phyloP scores from a whole-genome alignment of 2,329 filamentous ascomycete genomes.

The Pseudopyricularia javanii region DNA sequence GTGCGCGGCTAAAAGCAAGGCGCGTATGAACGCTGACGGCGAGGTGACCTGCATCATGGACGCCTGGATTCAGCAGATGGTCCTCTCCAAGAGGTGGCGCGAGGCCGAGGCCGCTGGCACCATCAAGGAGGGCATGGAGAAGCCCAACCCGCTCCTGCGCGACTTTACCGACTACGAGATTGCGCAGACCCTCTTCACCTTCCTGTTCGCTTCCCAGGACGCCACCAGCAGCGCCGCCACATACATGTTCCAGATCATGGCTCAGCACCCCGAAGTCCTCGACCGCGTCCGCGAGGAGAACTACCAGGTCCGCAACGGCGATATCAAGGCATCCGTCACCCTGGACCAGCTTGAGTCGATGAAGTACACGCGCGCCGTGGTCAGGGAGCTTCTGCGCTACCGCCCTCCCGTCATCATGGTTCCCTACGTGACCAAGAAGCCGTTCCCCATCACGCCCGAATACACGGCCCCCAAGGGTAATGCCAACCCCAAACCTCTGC shows the following conservation, averaged over 20 bases:
- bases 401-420: conserved; percentile 96
- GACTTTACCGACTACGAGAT: conserved; percentile 88
- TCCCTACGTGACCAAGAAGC: conserved; percentile 87
- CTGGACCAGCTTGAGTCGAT: conserved; percentile 84
- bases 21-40: conserved; percentile 79
- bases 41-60: conserved; percentile 90
- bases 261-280: conserved; percentile 84
- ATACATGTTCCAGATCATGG: conserved; percentile 91
- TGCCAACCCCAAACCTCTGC: too few relatives aligned
- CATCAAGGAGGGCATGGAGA: conserved; percentile 55
- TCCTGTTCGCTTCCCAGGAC: conserved; percentile 95
- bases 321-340: conserved; percentile 56
- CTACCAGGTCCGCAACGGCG: conserved; percentile 60
- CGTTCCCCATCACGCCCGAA: conserved; percentile 75
- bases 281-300: conserved; percentile 90
- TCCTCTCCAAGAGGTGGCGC: conserved; percentile 72
- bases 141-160: conserved; percentile 72
- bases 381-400: conserved; percentile 85
- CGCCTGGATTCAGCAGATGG: conserved; percentile 80
- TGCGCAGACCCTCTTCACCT: conserved; percentile 85
- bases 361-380: conserved; percentile 81
- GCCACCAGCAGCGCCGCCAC: conserved; percentile 88
- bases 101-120: conserved; percentile 65
- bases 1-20: conserved; percentile 87
- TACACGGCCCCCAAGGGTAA: conserved; percentile 87